These are phyloP conservation scores for Escallonia herrerae DNA, from an alignment of 129 eudicot genomes.

Conservation along the genomic window DNA sequence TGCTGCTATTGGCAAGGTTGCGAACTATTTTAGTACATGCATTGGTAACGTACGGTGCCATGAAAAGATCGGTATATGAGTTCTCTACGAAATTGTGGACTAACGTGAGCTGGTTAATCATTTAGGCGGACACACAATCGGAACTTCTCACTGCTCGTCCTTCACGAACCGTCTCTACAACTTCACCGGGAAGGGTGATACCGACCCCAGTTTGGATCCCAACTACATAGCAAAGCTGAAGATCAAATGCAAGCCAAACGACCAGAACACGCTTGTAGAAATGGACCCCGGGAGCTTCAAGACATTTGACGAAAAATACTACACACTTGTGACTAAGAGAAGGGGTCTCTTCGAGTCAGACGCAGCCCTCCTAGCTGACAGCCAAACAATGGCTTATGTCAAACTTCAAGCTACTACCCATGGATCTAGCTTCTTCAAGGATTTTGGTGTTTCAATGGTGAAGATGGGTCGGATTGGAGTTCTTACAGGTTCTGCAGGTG, in stretches of 20 bases:
- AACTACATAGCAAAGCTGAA: constrained; percentile 39
- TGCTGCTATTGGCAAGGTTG: too few relatives aligned
- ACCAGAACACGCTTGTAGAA: constrained; percentile 40
- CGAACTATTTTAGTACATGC: too few relatives aligned
- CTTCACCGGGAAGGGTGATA: constrained; percentile 61
- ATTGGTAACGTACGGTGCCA: too few relatives aligned
- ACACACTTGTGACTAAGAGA: constrained; percentile 24
- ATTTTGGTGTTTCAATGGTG: constrained; percentile 58
- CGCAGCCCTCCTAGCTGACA: constrained; percentile 39
- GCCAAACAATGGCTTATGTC: constrained; percentile 34
- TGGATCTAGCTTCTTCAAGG: constrained; percentile 44
- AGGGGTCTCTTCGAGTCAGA: constrained; percentile 57
- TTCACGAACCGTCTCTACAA: constrained; percentile 50
- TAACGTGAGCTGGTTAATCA: too few relatives aligned
- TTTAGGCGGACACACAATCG: constrained; percentile 64
- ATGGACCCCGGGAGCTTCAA: constrained; percentile 58
- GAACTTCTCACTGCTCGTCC: constrained; percentile 47
- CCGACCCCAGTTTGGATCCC: constrained; percentile 58
- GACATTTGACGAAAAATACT: constrained; percentile 47
- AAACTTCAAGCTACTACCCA: constrained; percentile 21
- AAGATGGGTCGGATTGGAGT: constrained; percentile 65
- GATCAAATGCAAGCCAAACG: constrained; percentile 35
- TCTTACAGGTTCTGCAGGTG: constrained; percentile 56
- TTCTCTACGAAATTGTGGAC: too few relatives aligned
- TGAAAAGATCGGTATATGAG: too few relatives aligned